Conservation (phyloP, 2,329 filamentous ascomycete species). For the Fusarium stilboides region DNA sequence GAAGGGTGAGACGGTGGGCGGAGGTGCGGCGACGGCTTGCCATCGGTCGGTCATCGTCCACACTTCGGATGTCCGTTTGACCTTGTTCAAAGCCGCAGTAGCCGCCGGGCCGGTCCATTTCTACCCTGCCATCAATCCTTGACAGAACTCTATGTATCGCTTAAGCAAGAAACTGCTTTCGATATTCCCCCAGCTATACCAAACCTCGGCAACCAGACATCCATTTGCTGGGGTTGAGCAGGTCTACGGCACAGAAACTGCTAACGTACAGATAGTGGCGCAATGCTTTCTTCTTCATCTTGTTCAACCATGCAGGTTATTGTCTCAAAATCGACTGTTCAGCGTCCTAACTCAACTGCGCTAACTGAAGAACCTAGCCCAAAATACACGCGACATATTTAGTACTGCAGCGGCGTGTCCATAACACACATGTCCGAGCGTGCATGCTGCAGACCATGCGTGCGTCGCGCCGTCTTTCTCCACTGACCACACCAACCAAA, state of each 20-base stretch:
- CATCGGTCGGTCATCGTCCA: slow-evolving; percentile 42
- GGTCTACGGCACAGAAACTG: slow-evolving; percentile 24
- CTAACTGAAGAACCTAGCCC: slow-evolving; percentile 40
- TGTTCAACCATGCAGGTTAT: slow-evolving; percentile 19
- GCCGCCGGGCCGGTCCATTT: slow-evolving; percentile 51
- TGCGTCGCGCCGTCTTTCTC: slow-evolving; percentile 43
- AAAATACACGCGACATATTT: slow-evolving; percentile 34
- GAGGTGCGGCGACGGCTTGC: slow-evolving; percentile 39
- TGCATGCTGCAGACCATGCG: slow-evolving; percentile 48
- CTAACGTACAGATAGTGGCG: slow-evolving; percentile 5
- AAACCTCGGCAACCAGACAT: background rate
- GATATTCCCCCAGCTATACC: slow-evolving; percentile 2
- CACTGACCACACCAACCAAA: slow-evolving; percentile 37
- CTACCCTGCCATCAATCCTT: slow-evolving; percentile 25
- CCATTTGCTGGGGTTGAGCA: background rate
- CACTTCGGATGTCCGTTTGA: slow-evolving; percentile 36
- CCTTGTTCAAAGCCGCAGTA: slow-evolving; percentile 47
- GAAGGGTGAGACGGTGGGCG: slow-evolving; percentile 26
- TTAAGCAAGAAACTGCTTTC: slow-evolving; percentile 7
- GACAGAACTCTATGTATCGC: slow-evolving; percentile 23
- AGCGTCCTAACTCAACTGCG: slow-evolving; percentile 21
- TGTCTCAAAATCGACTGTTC: slow-evolving; percentile 37
- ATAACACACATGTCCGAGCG: slow-evolving; percentile 42
- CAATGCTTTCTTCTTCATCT: slow-evolving; percentile 20
- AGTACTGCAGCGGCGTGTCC: slow-evolving; percentile 29